Base-by-base conservation (phyloP, 1,284 basidiomycete genomes). In the Inonotus obliquus region DNA sequence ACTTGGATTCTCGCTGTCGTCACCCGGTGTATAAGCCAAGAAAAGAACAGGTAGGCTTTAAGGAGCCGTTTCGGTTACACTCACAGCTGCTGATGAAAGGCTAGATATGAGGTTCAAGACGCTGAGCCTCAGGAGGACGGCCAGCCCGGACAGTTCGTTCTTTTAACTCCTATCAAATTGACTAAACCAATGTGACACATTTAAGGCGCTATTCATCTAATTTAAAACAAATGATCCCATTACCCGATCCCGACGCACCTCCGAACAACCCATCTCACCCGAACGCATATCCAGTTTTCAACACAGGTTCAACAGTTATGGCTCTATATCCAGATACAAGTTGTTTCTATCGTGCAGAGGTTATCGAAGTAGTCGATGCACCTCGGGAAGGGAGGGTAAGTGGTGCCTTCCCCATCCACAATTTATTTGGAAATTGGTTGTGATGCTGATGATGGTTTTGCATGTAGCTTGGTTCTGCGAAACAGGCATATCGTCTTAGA, bases 321-420 rank as follows among this genome's bases (percentile, higher is more conserved):
- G 90, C 88, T 1, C 75, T 92, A 13, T 92, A 92, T 72, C 91
- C 90, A 0, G 91, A 92, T 69, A 92, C 90, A 0, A 92, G 89
- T 66, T 91, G 89, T 70, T 92, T 92, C 74, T 92, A 92, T 68
- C 85, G 87, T 19, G 91, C 91, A 29, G 62, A 64, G 29, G 66
- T 70, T n/a, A 62, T 67, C 5, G 86, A 91, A 69, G 90, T 92
- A 2, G 79, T 91, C 51, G 77, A 82, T 14, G 81, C 82, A 7
- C 89, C 88, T 6, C 81, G 76, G 64, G 72, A 13, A 75, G 75
- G 63, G 76, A 61, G 83, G 57, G 85, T 87, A 67, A 76, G 80
- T 73, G 38, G 80, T 73, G 38, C 54, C 60, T 53, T n/a, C n/a
- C n/a, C n/a, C n/a, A n/a, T n/a, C n/a, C 14, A 51, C 29, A 29